These are phyloP conservation scores for Danielozyma ontarioensis DNA, from an alignment of 805 yeast genomes.

Conservation along the genomic window DNA sequence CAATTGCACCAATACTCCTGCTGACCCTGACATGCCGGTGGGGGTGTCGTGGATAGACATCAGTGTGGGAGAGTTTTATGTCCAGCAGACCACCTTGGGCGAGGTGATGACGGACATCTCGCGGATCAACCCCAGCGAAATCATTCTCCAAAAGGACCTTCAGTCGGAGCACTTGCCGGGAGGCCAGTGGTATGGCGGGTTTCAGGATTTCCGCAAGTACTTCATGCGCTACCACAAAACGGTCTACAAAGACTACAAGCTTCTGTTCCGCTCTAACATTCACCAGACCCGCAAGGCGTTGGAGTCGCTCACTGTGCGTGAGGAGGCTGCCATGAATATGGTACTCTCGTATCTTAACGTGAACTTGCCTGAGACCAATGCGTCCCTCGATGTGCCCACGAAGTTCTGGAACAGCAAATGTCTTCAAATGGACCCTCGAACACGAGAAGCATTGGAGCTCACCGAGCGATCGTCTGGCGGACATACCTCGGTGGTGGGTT, in stretches of 20 bases:
- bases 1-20: conserved; percentile 30
- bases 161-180: conserved; percentile 31
- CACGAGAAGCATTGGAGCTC: conserved; percentile 72
- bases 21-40: conserved; percentile 40
- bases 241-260: conserved; percentile 24
- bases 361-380: conserved; percentile 63
- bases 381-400: conserved; percentile 64
- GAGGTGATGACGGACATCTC: conserved; percentile 68
- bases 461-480: conserved; percentile 45
- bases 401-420: conserved; percentile 46
- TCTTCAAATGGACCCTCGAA: conserved; percentile 77
- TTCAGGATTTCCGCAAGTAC: conserved; percentile 55
- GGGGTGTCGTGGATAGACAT: conserved; percentile 90
- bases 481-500: conserved; percentile 55
- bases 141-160: conserved; percentile 51
- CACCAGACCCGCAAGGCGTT: conserved; percentile 31
- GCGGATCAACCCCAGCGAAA: conserved; percentile 77
- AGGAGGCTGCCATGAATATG: conserved; percentile 56
- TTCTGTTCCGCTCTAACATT: conserved; percentile 25
- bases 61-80: conserved; percentile 73
- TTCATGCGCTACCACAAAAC: conserved; percentile 50
- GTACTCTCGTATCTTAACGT: conserved; percentile 61
- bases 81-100: conserved; percentile 56
- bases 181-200: conserved; percentile 53
- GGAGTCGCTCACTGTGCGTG: conserved; percentile 37